A percentile compares a stretch with the other conserved stretches of the same genome.
These are phyloP conservation scores for Fusarium luffae DNA, from an alignment of 2,329 filamentous ascomycete species.

Conservation along the genomic window DNA sequence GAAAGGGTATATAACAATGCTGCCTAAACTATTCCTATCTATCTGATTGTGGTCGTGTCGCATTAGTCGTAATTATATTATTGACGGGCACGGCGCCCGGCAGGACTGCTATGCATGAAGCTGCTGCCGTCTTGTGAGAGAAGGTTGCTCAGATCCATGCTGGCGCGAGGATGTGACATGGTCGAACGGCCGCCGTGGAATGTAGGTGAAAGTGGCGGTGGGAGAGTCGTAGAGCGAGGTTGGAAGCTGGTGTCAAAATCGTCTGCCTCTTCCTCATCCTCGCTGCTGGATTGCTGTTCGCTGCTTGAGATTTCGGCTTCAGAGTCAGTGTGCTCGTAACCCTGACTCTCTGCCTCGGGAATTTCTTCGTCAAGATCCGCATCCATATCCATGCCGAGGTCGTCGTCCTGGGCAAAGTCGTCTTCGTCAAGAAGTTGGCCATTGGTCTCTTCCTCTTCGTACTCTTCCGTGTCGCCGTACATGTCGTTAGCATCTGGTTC, in stretches of 20 bases:
- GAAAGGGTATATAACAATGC: constrained; percentile 41
- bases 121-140: constrained; percentile 69
- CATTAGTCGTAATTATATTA: constrained; percentile 23
- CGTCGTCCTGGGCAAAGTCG: constrained; percentile 59
- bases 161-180: constrained; percentile 52
- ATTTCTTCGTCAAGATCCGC: constrained; percentile 79
- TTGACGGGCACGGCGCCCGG: constrained; percentile 53
- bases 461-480: constrained; percentile 65
- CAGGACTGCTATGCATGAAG: constrained; percentile 66
- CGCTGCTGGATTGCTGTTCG: constrained; percentile 54
- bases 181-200: constrained; percentile 46
- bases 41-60: constrained; percentile 21
- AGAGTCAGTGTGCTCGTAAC: constrained; percentile 83
- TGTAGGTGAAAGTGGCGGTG: constrained; percentile 54
- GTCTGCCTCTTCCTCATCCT: constrained; percentile 49
- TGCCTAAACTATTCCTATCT: constrained; percentile 17
- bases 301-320: constrained; percentile 71
- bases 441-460: constrained; percentile 66
- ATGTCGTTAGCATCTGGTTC: constrained; percentile 60
- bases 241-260: constrained; percentile 53
- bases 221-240: constrained; percentile 50
- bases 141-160: constrained; percentile 67
- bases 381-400: constrained; percentile 63
- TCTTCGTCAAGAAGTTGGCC: constrained; percentile 73
- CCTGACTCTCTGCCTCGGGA: constrained; percentile 70